Evolutionary conservation across 352 stramenopile genomes (phyloP), one percentile per base, ranked within the genome.

Genomic region (Peronosclerospora sorghi): DNA sequence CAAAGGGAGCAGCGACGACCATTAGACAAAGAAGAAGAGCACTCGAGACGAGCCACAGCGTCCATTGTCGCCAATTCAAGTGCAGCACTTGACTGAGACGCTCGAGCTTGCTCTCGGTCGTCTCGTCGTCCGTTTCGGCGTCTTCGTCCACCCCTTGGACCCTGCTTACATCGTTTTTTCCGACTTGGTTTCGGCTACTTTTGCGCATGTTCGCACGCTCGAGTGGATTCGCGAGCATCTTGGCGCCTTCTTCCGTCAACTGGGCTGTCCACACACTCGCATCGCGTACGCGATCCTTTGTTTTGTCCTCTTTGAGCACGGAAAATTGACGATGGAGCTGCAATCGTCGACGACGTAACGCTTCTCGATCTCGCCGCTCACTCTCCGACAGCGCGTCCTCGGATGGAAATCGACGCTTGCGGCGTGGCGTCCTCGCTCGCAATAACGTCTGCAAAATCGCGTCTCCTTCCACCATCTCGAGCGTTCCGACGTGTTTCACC

Each of bases 381-480:
- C 68, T 77, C 8, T 59, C 51, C 4, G 66, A 68, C 0, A 62
- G 48, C 8, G 59, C 32, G 10, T 65, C 39, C 43, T 86, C 72
- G 1, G 67, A 64, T n/a, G 66, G 59, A 44, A 86, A 82, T 36
- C 47, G 54, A 18, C 74, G 60, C 9, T 54, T 54, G 0, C 60
- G 49, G 6, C 74, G 54, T 7, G 71, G 71, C 2, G 68, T 83
- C 4, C 48, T 66, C 8, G 49, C 48, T 21, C 37, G 41, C 54
- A 83, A 48, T 28, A 87, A 51, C 23, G 62, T 58, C 12, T 72
- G 44, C 6, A 83, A 26, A 35, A 87, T 87, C 21, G 59, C 69
- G 18, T 70, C 58, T n/a, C 74, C 74, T 35, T 87, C 74, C 8
- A 87, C 60, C 5, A 66, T 81, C 50, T 83, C 75, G 0, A 84